phyloP scores from a whole-genome alignment of 768 basidiomycete genomes.

The Mycena metata region DNA sequence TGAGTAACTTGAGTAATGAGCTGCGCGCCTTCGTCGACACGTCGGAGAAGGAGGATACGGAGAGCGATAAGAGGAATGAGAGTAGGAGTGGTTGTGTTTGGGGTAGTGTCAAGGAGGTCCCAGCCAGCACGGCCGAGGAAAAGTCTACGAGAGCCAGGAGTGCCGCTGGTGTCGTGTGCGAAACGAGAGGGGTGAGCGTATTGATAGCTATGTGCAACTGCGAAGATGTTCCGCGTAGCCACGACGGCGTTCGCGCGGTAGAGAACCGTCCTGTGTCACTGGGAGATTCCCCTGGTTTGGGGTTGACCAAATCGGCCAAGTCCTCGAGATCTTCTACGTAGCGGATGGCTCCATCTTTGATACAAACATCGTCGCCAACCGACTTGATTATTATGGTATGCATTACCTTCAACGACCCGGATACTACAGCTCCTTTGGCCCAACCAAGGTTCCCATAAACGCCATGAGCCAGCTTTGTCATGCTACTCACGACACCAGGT shows the following conservation, averaged over 20 bases:
- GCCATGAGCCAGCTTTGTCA: constrained; percentile 79
- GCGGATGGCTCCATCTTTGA: constrained; percentile 69
- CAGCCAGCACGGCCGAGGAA: constrained; percentile 65
- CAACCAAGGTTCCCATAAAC: constrained; percentile 69
- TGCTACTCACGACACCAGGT: constrained; percentile 85
- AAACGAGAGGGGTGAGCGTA: constrained; percentile 75
- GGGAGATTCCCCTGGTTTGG: constrained; percentile 27
- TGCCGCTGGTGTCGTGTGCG: constrained; percentile 79
- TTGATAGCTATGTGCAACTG: constrained; percentile 90
- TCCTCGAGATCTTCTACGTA: constrained; percentile 74
- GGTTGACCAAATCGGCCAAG: constrained; percentile 55
- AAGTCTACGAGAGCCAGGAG: constrained; percentile 69
- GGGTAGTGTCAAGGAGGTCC: constrained; percentile 74
- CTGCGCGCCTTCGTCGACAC: constrained; percentile 64
- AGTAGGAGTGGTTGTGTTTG: constrained; percentile 77
- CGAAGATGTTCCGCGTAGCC: constrained; percentile 85
- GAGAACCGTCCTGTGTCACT: constrained; percentile 53
- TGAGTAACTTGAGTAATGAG: constrained; percentile 63
- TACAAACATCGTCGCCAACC: constrained; percentile 78
- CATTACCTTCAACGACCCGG: constrained; percentile 70
- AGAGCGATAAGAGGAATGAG: constrained; percentile 80
- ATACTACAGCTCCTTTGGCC: constrained; percentile 79
- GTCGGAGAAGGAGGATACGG: constrained; percentile 67
- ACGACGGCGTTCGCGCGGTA: constrained; percentile 76
- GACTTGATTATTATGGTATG: constrained; percentile 65